Base-by-base conservation (phyloP, 805 yeast species). In the Saturnispora kantuleensis region DNA sequence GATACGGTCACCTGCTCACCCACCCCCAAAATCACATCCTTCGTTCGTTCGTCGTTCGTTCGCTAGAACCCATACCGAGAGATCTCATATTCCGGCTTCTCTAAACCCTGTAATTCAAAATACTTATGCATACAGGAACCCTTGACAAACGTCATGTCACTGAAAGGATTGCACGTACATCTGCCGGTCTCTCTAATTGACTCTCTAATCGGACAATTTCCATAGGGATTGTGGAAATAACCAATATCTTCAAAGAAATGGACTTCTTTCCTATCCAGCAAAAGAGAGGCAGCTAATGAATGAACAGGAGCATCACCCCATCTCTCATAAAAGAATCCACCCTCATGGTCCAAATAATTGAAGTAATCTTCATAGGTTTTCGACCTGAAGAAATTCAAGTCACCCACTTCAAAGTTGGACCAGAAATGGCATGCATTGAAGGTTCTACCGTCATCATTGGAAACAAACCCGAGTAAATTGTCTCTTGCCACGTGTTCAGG, bases 291-390 rank as follows among this genome's bases (percentile, higher is more conserved):
- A 17, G 90, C 95, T 54, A 85, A 78, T 9, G 94, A 82, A 63
- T 85, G 95, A 41, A 85, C 81, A 30, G 95, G 95, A 12, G 94
- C 95, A 64, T 85, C 95, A 51, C 95, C 94, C 95, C 94, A 84
- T 64, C 95, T 74, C 67, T 83, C 87, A 63, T 85, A 86, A 67
- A 82, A 86, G 67, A 86, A 86, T 11, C 95, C 95, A 59, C 95
- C 95, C 9, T 81, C 74, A 50, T 74, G 63, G 63, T 86, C 95
- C 56, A 86, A 72, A 55, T 71, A 66, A 26, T 84, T 82, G 56
- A 86, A 86, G 62, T 80, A 86, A 47, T 74, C 70, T 37, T 62
- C 55, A 59, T 86, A 86, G 3, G 84, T 82, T 42, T 79, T 76
- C 17, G 75, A 62, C 58, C 90, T 71, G 82, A 86, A 81, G 62